Evolutionary conservation across 768 basidiomycete genomes (phyloP).

Genomic region (Pleurotus djamor): DNA sequence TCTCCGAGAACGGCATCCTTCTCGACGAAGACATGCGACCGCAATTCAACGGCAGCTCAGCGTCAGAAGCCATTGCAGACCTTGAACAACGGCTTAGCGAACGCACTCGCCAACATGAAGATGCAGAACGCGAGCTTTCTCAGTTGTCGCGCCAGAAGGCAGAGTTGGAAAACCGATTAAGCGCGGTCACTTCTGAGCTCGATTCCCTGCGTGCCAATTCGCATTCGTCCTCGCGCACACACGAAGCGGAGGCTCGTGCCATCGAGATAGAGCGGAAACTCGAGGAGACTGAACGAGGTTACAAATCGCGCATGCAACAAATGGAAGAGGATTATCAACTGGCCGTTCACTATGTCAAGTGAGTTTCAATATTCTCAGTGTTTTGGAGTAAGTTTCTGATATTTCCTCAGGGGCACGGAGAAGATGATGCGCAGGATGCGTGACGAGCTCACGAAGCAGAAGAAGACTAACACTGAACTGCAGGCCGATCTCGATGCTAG

Average conservation of each 20-base stretch:
- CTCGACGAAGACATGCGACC: slow-evolving; percentile 62
- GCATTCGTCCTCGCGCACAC: slow-evolving; percentile 43
- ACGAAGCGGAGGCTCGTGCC: slow-evolving; percentile 34
- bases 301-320: slow-evolving; percentile 80
- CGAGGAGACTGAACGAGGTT: slow-evolving; percentile 74
- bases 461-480: slow-evolving; percentile 72
- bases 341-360: slow-evolving; percentile 98
- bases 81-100: slow-evolving; percentile 80
- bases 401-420: slow-evolving; percentile 78
- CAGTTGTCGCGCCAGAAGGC: slow-evolving; percentile 63
- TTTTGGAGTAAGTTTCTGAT: slow-evolving; percentile 9
- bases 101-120: slow-evolving; percentile 67
- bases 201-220: slow-evolving; percentile 60
- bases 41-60: slow-evolving; percentile 32
- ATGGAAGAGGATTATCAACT: slow-evolving; percentile 96
- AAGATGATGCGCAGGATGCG: slow-evolving; percentile 98
- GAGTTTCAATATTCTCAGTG: slow-evolving; percentile 26
- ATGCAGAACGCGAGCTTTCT: slow-evolving; percentile 73
- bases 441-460: slow-evolving; percentile 92
- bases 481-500: slow-evolving; percentile 80
- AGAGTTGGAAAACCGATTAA: slow-evolving; percentile 72
- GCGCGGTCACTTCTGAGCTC: slow-evolving; percentile 61
- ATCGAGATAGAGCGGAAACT: slow-evolving; percentile 75
- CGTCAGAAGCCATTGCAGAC: slow-evolving; percentile 54
- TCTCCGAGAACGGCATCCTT: slow-evolving; percentile 84